Evolutionary conservation across 352 stramenopile genomes (phyloP), one percentile per base, ranked within the genome.

Genomic region (Pythium volutum): DNA sequence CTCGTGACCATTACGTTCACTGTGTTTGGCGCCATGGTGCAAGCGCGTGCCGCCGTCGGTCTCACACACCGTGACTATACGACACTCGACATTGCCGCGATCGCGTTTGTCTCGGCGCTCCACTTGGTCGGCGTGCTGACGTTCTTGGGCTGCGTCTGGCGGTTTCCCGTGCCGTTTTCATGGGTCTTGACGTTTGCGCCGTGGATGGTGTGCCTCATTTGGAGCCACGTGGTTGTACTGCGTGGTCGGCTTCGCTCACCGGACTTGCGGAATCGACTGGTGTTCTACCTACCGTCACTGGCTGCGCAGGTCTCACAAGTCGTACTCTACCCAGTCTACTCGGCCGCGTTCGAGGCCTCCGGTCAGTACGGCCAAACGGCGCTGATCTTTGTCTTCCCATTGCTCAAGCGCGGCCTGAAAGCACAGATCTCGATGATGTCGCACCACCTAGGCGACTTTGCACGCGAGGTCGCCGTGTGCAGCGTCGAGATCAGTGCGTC

Each of bases 401-500:
- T 62, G 9, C 2, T 64, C 27, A 63, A 69, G 62, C 38, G 50
- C 41, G 9, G 3, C 6, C 9, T 69, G 14, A 59, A 50, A 20
- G 12, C 3, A 5, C 18, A 36, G 0, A 7, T 60, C 3, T 25
- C 14, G 14, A 9, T 16, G 9, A 1, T 55, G 6, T 23, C 49
- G 10, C 29, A 26, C 16, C 38, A 60, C 31, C 26, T 64, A 7
- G 20, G 23, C 26, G 62, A 64, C 8, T 36, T 52, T 33, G 26
- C 27, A 1, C 10, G 26, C 20, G 62, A 64, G 43, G 45, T 64
- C 6, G 50, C 47, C n/a, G 61, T 68, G 5, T 49, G 34, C 20
- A 42, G 55, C 34, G 50, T 60, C 38, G 62, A 69, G 49, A 64
- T 69, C n/a, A 53, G 62, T 22, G 54, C 48, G 6, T 26, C 43